A percentile compares a stretch with the other conserved stretches of the same genome.
These are phyloP conservation scores for Podospora appendiculata DNA, from an alignment of 495 filamentous ascomycete genomes.

Conservation along the genomic window DNA sequence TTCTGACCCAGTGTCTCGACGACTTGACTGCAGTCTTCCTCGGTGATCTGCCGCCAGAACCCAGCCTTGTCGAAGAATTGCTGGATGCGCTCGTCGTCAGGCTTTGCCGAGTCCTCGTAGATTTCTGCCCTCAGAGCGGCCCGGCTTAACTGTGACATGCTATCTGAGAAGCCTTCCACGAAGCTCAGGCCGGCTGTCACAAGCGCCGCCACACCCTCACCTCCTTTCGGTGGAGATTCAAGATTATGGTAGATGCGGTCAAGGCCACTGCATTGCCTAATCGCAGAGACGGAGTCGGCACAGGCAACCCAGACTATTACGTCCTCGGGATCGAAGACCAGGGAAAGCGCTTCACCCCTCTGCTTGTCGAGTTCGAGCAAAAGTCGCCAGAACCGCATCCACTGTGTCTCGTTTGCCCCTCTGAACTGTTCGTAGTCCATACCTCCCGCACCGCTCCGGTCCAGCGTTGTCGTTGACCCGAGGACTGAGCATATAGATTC, in stretches of 20 bases:
- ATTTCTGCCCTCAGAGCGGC: conserved; percentile 58
- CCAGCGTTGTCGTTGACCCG: conserved; percentile 52
- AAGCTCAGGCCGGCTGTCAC: conserved; percentile 55
- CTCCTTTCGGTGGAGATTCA: conserved; percentile 20
- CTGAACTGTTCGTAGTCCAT: conserved; percentile 68
- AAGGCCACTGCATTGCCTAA: conserved; percentile 70
- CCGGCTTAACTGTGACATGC: conserved; percentile 51
- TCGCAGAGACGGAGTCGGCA: conserved; percentile 66
- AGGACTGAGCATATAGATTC: conserved; percentile 67
- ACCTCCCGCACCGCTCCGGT: conserved; percentile 50
- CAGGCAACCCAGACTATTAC: conserved; percentile 77
- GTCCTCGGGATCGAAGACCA: conserved; percentile 61
- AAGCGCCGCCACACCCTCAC: conserved; percentile 34
- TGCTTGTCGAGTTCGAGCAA: conserved; percentile 79
- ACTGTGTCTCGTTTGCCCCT: conserved; percentile 67
- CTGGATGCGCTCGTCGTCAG: conserved; percentile 62
- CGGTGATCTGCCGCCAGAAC: conserved; percentile 63
- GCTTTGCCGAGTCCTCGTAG: conserved; percentile 57
- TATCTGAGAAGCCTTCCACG: conserved; percentile 51
- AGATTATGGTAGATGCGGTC: conserved; percentile 63
- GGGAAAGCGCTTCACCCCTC: conserved; percentile 66
- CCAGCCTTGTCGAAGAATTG: conserved; percentile 63
- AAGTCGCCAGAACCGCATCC: conserved; percentile 82
- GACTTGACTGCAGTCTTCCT: conserved; percentile 54
- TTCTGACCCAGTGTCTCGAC: conserved; percentile 49